Conservation (phyloP, 2,329 filamentous ascomycete genomes). For the Botrytis cinerea region DNA sequence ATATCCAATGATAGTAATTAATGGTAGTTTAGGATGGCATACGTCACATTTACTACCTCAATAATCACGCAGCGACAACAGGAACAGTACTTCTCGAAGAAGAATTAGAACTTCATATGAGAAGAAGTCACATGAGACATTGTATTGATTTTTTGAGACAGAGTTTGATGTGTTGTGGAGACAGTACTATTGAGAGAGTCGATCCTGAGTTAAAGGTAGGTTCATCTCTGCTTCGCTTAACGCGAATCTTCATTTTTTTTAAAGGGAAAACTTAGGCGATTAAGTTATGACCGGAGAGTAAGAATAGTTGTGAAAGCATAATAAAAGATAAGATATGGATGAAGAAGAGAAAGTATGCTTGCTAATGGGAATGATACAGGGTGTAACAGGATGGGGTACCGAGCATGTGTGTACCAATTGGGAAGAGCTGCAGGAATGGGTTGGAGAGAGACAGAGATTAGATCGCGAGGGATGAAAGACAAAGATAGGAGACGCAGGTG, state of each 20-base stretch:
- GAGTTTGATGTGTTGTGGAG: conserved; percentile 28
- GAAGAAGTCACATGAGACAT: conserved; percentile 20
- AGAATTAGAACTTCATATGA: conserved; percentile 4
- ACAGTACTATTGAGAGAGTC: conserved; percentile 25
- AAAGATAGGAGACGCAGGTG: background rate
- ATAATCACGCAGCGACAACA: background rate
- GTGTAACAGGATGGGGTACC: conserved; percentile 13
- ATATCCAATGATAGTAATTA: background rate
- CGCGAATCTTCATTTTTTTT: accelerated
- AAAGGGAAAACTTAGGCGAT: accelerated
- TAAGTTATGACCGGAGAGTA: no score
- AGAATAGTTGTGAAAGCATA: background rate
- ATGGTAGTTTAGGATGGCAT: background rate
- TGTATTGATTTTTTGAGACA: conserved; percentile 30
- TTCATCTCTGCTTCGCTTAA: background rate
- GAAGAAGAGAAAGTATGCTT: background rate
- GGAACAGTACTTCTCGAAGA: background rate
- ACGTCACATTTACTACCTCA: conserved; percentile 7
- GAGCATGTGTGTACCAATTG: conserved; percentile 15
- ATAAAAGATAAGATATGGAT: background rate
- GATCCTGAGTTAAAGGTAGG: background rate
- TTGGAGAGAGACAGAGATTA: background rate
- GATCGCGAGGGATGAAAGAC: background rate
- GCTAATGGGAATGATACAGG: background rate
- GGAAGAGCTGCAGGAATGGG: conserved; percentile 15